Percentiles rank a stretch among this genome's conserved stretches.
These are phyloP conservation scores for Claviceps digitariae DNA, from an alignment of 2,329 filamentous ascomycete genomes.

Conservation along the genomic window DNA sequence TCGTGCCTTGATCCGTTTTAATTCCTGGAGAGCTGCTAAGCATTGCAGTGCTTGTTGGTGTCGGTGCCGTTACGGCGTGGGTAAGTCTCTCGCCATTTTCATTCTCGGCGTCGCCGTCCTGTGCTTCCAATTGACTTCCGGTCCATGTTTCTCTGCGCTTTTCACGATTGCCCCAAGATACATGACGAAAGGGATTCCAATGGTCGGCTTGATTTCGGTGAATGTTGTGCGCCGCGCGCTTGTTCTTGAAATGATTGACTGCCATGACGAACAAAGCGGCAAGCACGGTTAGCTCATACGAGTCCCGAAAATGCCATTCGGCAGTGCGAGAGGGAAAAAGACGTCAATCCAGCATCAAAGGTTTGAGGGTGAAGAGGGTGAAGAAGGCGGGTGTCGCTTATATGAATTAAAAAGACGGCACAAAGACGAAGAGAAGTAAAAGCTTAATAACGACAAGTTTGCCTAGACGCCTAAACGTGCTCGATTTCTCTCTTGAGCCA, in stretches of 20 bases:
- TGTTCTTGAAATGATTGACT: slow-evolving; percentile 34
- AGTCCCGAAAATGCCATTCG: neutral
- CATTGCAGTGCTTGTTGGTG: slow-evolving; percentile 7
- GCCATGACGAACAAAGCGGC: slow-evolving; percentile 9
- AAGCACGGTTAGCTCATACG: slow-evolving; percentile 5
- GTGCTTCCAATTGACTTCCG: slow-evolving; percentile 18
- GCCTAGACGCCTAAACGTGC: too few relatives aligned
- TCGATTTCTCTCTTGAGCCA: neutral
- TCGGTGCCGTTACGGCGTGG: slow-evolving; percentile 23
- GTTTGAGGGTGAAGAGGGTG: neutral
- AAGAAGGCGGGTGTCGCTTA: neutral
- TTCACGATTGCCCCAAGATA: slow-evolving; percentile 20
- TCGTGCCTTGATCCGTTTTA: slow-evolving; percentile 11
- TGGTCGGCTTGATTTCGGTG: slow-evolving; percentile 26
- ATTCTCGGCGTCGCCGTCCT: slow-evolving; percentile 10
- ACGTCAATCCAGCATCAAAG: neutral
- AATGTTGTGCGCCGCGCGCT: slow-evolving; percentile 28
- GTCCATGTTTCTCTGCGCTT: slow-evolving; percentile 23
- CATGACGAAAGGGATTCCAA: slow-evolving; percentile 32
- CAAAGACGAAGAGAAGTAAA: too few relatives aligned
- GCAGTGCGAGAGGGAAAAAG: neutral
- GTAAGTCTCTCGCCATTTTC: slow-evolving; percentile 18
- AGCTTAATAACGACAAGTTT: too few relatives aligned
- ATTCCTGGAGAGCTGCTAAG: slow-evolving; percentile 10
- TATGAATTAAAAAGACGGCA: neutral